Evolutionary conservation across 495 filamentous ascomycete genomes (phyloP).

Genomic region (Xylaria flabelliformis): DNA sequence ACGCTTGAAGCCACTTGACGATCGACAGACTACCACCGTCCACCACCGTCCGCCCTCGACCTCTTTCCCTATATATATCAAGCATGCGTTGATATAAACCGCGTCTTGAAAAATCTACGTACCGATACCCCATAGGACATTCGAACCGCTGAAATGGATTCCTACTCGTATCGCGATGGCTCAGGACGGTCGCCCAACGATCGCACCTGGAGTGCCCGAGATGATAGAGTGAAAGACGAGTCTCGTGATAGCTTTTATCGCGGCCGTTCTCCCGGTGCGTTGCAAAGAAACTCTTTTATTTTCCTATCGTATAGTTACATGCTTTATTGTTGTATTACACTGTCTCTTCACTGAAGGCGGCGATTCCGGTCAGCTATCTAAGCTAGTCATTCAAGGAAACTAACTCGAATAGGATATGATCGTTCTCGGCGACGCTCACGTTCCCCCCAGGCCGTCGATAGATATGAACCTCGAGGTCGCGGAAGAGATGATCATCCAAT

Average conservation of each 20-base stretch:
- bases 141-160: slow-evolving; percentile 47
- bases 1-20: slow-evolving; percentile 38
- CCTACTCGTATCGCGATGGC: slow-evolving; percentile 52
- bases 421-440: slow-evolving; percentile 66
- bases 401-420: slow-evolving; percentile 46
- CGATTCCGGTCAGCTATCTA: not conserved
- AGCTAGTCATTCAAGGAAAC: slow-evolving; percentile 14
- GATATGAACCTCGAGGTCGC: slow-evolving; percentile 71
- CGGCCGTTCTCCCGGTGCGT: slow-evolving; percentile 63
- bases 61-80: slow-evolving; percentile 23
- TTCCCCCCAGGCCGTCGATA: slow-evolving; percentile 73
- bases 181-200: slow-evolving; percentile 58
- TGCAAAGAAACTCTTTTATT: not conserved
- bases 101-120: slow-evolving; percentile 1
- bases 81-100: slow-evolving; percentile 7
- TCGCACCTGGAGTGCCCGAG: slow-evolving; percentile 56
- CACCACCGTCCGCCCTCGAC: not conserved
- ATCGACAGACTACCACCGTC: slow-evolving; percentile 29
- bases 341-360: not conserved
- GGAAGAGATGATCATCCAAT: slow-evolving; percentile 72
- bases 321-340: not conserved
- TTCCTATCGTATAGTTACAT: not conserved
- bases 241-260: slow-evolving; percentile 60
- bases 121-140: not conserved
- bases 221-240: slow-evolving; percentile 58